phyloP scores from a whole-genome alignment of 2,329 filamentous ascomycete genomes.

The Lasiodiplodia citricola region DNA sequence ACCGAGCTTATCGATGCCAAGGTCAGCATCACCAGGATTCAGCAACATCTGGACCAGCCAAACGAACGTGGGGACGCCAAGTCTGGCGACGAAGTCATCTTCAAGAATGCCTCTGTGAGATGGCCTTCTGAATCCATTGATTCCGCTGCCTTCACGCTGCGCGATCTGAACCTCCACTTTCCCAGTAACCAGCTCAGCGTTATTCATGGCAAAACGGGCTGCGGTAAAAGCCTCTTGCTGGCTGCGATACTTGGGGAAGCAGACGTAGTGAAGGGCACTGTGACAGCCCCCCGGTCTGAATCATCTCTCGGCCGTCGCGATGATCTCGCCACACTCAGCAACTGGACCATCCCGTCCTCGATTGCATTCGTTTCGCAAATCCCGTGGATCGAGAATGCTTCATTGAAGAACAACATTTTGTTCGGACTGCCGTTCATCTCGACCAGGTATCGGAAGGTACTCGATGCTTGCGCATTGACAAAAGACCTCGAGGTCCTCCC shows the following conservation, averaged over 20 bases:
- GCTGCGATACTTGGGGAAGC: conserved; percentile 76
- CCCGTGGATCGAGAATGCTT: conserved; percentile 84
- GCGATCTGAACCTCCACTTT: conserved; percentile 69
- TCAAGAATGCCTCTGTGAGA: conserved; percentile 71
- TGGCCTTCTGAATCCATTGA: conserved; percentile 70
- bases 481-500: conserved; percentile 85
- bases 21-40: conserved; percentile 74
- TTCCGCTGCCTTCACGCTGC: conserved; percentile 66
- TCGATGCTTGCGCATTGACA: conserved; percentile 77
- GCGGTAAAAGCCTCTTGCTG: conserved; percentile 77
- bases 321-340: neutral
- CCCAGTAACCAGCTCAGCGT: conserved; percentile 72
- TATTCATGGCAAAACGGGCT: conserved; percentile 77
- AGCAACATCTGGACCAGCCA: conserved; percentile 70
- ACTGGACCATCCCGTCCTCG: conserved; percentile 47
- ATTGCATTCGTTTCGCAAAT: neutral
- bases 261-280: conserved; percentile 67
- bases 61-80: conserved; percentile 63
- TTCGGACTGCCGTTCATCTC: conserved; percentile 75
- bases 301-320: too few species aligned
- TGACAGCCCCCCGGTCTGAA: conserved; percentile 44
- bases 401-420: conserved; percentile 79
- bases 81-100: conserved; percentile 65
- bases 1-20: conserved; percentile 73
- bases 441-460: conserved; percentile 75